Conservation (phyloP, 257 asterid species). For the Perilla frutescens region DNA sequence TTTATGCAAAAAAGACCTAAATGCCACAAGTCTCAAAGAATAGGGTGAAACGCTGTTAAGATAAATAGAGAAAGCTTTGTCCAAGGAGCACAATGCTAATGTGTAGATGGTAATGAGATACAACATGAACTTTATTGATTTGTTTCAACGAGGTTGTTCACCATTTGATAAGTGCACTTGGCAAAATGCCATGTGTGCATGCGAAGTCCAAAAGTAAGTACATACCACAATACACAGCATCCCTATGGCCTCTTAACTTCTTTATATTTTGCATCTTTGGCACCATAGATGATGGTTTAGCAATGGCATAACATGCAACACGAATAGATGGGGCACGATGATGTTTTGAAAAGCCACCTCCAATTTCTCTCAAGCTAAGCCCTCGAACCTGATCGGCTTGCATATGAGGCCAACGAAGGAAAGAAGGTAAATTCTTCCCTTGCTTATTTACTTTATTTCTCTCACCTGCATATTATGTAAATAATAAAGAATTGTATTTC, state of each 20-base stretch:
- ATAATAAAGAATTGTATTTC: conserved; percentile 27
- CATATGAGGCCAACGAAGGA: conserved; percentile 98
- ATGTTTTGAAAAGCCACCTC: conserved; percentile 96
- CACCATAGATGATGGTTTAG: conserved; percentile 97
- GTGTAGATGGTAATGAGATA: conserved; percentile 20
- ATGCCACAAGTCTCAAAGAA: conserved; percentile 21
- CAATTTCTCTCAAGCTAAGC: conserved; percentile 90
- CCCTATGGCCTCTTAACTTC: conserved; percentile 89
- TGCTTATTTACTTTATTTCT: conserved; percentile 59
- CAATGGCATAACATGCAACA: conserved; percentile 89
- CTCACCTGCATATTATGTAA: conserved; percentile 63
- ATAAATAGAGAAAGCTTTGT: conserved; percentile 15
- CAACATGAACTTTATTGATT: conserved; percentile 10
- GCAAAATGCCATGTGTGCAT: conserved; percentile 7
- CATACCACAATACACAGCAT: conserved; percentile 98
- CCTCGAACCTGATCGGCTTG: conserved; percentile 95
- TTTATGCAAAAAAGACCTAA: neutral
- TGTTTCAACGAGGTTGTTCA: conserved; percentile 18
- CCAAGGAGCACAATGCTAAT: conserved; percentile 19
- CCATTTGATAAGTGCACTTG: conserved; percentile 20
- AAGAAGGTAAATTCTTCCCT: conserved; percentile 56
- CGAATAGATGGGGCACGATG: conserved; percentile 95
- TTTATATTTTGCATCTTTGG: conserved; percentile 90
- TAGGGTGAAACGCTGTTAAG: conserved; percentile 10
- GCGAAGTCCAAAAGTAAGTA: conserved; percentile 36